Conservation (phyloP, 169 alveolate species). For the Plasmodium berghei region DNA sequence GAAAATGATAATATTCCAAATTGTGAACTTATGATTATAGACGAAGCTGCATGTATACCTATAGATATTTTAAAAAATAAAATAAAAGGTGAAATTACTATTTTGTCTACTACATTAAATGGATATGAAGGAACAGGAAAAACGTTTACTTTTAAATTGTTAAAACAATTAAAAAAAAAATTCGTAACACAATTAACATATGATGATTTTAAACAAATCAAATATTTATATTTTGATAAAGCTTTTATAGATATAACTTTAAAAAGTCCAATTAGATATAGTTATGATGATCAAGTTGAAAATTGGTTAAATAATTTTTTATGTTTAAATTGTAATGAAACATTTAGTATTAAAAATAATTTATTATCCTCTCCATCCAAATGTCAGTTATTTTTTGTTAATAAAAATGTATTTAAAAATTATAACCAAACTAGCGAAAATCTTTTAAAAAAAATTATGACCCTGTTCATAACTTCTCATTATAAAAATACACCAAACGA, state of each 20-base stretch:
- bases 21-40: slow-evolving; percentile 98
- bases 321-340: slow-evolving; percentile 96
- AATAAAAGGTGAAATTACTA: slow-evolving; percentile 94
- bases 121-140: slow-evolving; percentile 99
- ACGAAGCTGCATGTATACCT: slow-evolving; percentile 99
- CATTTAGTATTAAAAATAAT: slow-evolving; percentile 87
- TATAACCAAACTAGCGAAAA: slow-evolving; percentile 97
- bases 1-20: slow-evolving; percentile 71
- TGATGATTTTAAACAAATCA: slow-evolving; percentile 46
- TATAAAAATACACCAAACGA: slow-evolving; percentile 99
- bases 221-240: slow-evolving; percentile 48
- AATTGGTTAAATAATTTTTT: slow-evolving; percentile 96
- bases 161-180: slow-evolving; percentile 89
- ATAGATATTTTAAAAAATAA: slow-evolving; percentile 95
- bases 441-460: slow-evolving; percentile 95
- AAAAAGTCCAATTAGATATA: slow-evolving; percentile 98
- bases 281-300: slow-evolving; percentile 97
- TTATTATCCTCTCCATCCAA: slow-evolving; percentile 93
- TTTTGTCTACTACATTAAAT: slow-evolving; percentile 98
- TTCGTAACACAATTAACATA: slow-evolving; percentile 68
- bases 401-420: slow-evolving; percentile 98
- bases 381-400: slow-evolving; percentile 96
- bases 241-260: slow-evolving; percentile 76
- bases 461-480: slow-evolving; percentile 97
- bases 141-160: slow-evolving; percentile 96